phyloP scores from a whole-genome alignment of 768 basidiomycete species.

The Suillus americanus region DNA sequence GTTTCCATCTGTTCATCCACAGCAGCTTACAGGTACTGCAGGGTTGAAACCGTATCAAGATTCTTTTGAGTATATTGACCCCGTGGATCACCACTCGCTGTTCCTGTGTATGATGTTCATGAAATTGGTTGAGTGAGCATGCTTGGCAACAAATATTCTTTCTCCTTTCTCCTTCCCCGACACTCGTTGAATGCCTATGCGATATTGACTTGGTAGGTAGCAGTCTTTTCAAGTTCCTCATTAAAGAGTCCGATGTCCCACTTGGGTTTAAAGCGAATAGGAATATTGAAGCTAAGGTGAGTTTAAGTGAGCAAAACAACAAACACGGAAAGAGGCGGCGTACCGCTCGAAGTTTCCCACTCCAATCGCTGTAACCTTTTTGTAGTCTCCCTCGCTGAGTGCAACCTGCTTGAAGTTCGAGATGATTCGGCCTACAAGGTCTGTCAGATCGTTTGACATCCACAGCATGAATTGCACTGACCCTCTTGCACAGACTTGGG shows the following conservation, averaged over 20 bases:
- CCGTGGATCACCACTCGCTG: background rate
- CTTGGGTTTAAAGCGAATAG: slow-evolving; percentile 52
- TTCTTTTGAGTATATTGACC: background rate
- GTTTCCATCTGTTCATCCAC: background rate
- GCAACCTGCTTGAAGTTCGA: slow-evolving; percentile 79
- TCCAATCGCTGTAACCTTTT: slow-evolving; percentile 44
- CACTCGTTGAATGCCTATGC: slow-evolving; percentile 12
- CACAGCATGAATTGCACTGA: slow-evolving; percentile 16
- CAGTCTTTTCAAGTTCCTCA: slow-evolving; percentile 53
- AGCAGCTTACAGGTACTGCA: background rate
- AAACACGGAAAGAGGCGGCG: background rate
- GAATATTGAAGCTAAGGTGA: slow-evolving; percentile 51
- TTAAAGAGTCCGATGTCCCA: slow-evolving; percentile 78
- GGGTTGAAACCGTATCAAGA: background rate
- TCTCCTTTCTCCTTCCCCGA: background rate
- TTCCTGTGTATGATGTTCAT: background rate
- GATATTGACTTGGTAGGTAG: slow-evolving; percentile 33
- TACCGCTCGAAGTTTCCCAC: slow-evolving; percentile 36
- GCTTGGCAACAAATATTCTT: background rate
- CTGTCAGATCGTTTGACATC: background rate
- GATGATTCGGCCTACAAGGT: slow-evolving; percentile 51
- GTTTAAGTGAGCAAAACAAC: background rate
- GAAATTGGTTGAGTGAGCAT: background rate
- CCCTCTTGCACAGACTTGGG: slow-evolving; percentile 77
- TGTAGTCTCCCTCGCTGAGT: slow-evolving; percentile 65